Evolutionary conservation across 345 rosid species (phyloP).

Genomic region (Hibiscus trionum): DNA sequence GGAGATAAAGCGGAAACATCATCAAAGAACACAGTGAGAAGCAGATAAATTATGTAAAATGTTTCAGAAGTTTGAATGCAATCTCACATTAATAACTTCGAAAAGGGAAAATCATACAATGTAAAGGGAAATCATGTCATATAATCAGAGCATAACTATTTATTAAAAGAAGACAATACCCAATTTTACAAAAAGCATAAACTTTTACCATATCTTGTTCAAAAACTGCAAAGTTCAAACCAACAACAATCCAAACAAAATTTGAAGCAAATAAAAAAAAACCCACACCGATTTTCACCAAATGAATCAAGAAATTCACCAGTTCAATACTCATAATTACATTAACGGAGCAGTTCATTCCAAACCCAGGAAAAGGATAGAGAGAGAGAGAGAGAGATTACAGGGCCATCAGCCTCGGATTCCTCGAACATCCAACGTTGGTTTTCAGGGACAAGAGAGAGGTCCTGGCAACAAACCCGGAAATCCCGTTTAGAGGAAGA

Average conservation of each 20-base stretch:
- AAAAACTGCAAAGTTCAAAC: neutral
- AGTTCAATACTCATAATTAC: neutral
- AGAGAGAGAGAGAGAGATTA: conserved; percentile 15
- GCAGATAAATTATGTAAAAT: neutral
- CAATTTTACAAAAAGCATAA: neutral
- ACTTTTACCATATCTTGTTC: neutral
- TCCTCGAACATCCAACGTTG: conserved; percentile 79
- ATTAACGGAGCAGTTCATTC: neutral
- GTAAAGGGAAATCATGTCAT: neutral
- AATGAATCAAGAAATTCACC: neutral
- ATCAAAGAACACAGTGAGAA: neutral
- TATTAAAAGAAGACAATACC: neutral
- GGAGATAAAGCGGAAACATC: neutral
- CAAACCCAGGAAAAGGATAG: neutral
- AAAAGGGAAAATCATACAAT: neutral
- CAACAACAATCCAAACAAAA: neutral
- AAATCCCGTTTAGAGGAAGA: conserved; percentile 25
- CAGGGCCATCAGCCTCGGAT: conserved; percentile 60
- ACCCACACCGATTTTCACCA: neutral
- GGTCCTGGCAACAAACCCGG: conserved; percentile 39
- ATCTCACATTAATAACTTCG: neutral
- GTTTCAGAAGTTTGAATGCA: neutral
- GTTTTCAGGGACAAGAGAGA: conserved; percentile 44
- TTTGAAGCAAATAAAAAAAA: neutral
- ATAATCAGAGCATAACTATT: neutral